A percentile compares a stretch with the other conserved stretches of the same genome.
Conservation (phyloP, 75 land plant genomes). For the Picea sitchensis region DNA sequence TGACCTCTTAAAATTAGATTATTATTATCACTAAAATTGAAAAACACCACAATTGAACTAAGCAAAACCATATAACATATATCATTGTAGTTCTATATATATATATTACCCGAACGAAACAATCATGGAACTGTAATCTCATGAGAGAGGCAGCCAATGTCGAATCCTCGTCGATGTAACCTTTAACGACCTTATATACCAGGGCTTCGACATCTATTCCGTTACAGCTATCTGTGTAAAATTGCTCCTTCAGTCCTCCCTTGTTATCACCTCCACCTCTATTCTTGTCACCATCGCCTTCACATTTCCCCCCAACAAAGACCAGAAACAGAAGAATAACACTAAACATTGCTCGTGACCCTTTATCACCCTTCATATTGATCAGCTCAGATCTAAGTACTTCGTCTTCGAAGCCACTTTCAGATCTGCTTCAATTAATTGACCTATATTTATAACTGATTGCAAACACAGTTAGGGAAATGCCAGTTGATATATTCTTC, state of each 20-base stretch:
- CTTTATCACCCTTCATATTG: not conserved
- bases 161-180: not conserved
- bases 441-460: no score
- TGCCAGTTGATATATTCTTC: no score
- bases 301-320: not conserved
- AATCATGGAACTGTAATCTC: slow-evolving; percentile 1
- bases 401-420: no score
- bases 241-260: not conserved
- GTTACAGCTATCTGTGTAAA: not conserved
- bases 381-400: not conserved
- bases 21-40: no score
- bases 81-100: no score
- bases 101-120: not conserved
- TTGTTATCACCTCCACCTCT: not conserved
- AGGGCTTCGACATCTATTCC: not conserved
- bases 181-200: not conserved
- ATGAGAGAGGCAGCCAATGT: not conserved
- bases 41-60: no score
- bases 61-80: no score
- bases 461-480: no score
- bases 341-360: not conserved
- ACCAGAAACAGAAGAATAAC: not conserved
- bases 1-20: no score
- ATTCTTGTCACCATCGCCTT: not conserved
- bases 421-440: no score